Evolutionary conservation across 2,329 filamentous ascomycete species (phyloP), one percentile per base, ranked within the genome.

Genomic region (Stemphylium beticola): DNA sequence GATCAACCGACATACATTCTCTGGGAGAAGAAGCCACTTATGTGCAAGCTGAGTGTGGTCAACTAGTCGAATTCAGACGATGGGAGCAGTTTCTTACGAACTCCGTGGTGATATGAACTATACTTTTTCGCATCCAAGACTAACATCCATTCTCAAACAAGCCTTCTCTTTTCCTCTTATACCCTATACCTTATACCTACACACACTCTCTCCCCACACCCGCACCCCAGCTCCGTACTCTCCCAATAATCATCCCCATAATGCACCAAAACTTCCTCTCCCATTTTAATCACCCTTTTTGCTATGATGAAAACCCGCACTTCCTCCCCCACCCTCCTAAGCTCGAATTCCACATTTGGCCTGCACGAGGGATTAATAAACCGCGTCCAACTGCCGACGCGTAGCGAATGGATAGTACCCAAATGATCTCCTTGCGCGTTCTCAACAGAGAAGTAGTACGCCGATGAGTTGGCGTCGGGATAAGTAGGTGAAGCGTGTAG

Each of bases 1-100:
- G 55, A 72, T 1, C 77, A 79, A 58, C 45, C 62, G 4, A 66
- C 63, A 0, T 78, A 66, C 38, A 66, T 62, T 4, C 53, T 78
- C 7, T 79, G 77, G 77, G 62, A 74, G 53, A 76, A 77, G 52
- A 55, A 58, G 12, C 65, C 71, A 6, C 37, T 74, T 32, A 70
- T 71, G 55, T 68, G 74, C 17, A 75, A 67, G 59, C 20, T 72
- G 49, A 68, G 51, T 45, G 38, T 58, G 6, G 60, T 57, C 4
- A 47, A 50, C 2, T 58, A 48, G 18, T 4, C 11, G 10, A 17
- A 14, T 9, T 32, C 14, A 33, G 20, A 29, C 9, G 2, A 10
- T 11, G 8, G 2, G 11, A 11, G 26, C 9, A 29, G 26, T 29
- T 11, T 11, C 10, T 29, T 4, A 29, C 4, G 26, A 29, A 29